phyloP scores from a whole-genome alignment of 768 basidiomycete genomes.

The Psilocybe azurescens region DNA sequence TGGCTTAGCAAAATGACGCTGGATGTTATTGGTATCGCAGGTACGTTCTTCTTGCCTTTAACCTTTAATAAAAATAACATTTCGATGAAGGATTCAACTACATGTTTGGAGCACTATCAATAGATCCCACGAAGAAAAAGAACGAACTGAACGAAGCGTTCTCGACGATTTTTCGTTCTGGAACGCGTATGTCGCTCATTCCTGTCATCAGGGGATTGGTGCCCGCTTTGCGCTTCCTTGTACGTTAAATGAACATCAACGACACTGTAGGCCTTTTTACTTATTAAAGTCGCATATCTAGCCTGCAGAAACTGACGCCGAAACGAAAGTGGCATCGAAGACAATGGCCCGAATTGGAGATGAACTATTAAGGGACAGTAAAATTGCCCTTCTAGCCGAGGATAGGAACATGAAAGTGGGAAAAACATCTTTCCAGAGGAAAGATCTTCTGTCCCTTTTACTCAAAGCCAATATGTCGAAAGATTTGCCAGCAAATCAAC shows the following conservation, averaged over 20 bases:
- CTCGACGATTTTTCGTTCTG: constrained; percentile 49
- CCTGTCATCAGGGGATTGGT: constrained; percentile 36
- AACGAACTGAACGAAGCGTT: constrained; percentile 61
- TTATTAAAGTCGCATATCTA: constrained; percentile 11
- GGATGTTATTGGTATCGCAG: constrained; percentile 78
- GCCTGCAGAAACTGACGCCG: constrained; percentile 36
- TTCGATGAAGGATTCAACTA: constrained; percentile 36
- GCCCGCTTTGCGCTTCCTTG: constrained; percentile 43
- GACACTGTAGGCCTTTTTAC: neutral
- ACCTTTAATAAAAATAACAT: constrained; percentile 42
- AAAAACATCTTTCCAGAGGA: constrained; percentile 36
- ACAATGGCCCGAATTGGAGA: constrained; percentile 56
- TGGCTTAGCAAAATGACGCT: constrained; percentile 75
- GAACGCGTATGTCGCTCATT: constrained; percentile 39
- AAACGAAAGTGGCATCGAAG: constrained; percentile 32
- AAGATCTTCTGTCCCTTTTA: constrained; percentile 66
- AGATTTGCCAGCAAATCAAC: constrained; percentile 58
- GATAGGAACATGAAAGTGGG: constrained; percentile 17
- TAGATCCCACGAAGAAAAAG: constrained; percentile 39
- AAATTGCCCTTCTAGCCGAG: constrained; percentile 27
- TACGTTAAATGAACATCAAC: constrained; percentile 18
- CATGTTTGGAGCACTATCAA: constrained; percentile 35
- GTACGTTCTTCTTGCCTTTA: constrained; percentile 38
- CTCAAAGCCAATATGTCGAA: constrained; percentile 68
- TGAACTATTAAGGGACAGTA: constrained; percentile 55